These are phyloP conservation scores for Diphasiastrum complanatum DNA, from an alignment of 83 land plant genomes.

Conservation along the genomic window DNA sequence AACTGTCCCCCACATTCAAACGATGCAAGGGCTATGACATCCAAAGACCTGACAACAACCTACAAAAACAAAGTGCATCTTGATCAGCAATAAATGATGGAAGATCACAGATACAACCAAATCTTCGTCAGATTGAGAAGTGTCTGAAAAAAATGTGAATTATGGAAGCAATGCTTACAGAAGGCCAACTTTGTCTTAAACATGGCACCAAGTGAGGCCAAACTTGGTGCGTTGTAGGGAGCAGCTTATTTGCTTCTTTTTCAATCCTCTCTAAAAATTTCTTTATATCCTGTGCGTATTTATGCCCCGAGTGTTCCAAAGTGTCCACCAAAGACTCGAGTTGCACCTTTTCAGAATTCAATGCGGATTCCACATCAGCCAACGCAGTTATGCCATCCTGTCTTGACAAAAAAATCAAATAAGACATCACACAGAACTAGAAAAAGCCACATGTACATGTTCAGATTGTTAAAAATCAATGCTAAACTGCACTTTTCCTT, in stretches of 20 bases:
- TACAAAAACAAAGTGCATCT: not conserved
- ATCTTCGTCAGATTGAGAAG: not conserved
- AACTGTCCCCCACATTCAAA: slow-evolving; percentile 35
- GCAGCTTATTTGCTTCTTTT: slow-evolving; percentile 22
- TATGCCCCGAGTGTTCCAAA: too few species aligned
- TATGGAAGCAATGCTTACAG: slow-evolving; percentile 13
- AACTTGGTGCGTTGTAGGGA: slow-evolving; percentile 34
- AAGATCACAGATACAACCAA: too few species aligned
- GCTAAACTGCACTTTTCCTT: too few species aligned
- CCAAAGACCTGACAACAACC: slow-evolving; percentile 27
- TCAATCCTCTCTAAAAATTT: not conserved
- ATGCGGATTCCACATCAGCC: slow-evolving; percentile 1
- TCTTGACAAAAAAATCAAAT: too few species aligned
- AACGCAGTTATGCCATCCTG: slow-evolving; percentile 8
- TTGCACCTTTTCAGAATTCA: not conserved
- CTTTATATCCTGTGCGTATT: slow-evolving; percentile 14
- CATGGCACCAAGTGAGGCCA: slow-evolving; percentile 41
- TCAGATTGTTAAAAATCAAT: too few species aligned
- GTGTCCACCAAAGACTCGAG: too few species aligned
- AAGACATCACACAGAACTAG: too few species aligned
- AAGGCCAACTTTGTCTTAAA: slow-evolving; percentile 23
- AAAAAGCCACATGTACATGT: too few species aligned
- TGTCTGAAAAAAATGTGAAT: not conserved
- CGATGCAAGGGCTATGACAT: slow-evolving; percentile 23
- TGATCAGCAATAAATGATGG: not conserved